Evolutionary conservation across 352 stramenopile genomes (phyloP).

Genomic region (Globisporangium echinulatum): DNA sequence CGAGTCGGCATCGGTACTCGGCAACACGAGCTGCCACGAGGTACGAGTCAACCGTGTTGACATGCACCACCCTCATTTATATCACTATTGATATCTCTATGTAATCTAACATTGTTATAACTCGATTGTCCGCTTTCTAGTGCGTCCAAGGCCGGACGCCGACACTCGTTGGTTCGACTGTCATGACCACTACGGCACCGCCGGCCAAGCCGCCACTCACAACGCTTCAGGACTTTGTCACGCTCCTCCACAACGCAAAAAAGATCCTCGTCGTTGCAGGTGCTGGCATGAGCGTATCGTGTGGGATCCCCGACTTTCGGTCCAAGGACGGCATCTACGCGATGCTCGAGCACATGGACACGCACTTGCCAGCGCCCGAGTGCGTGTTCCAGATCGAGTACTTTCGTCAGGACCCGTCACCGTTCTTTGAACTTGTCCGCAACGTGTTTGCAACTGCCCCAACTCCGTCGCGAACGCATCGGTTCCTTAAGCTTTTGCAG

Average conservation of each 20-base stretch:
- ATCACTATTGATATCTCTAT: background rate
- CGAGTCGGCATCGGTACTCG: slow-evolving; percentile 53
- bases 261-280: slow-evolving; percentile 90
- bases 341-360: slow-evolving; percentile 74
- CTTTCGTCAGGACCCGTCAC: slow-evolving; percentile 92
- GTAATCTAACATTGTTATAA: no score
- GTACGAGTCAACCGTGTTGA: slow-evolving; percentile 5
- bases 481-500: slow-evolving; percentile 91
- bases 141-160: slow-evolving; percentile 44
- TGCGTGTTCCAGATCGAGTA: slow-evolving; percentile 98
- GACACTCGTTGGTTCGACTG: slow-evolving; percentile 6
- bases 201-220: slow-evolving; percentile 26
- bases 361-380: slow-evolving; percentile 92
- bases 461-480: slow-evolving; percentile 90
- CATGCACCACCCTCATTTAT: background rate
- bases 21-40: slow-evolving; percentile 74
- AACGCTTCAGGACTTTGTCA: slow-evolving; percentile 55
- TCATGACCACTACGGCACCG: slow-evolving; percentile 11
- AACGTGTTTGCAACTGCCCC: slow-evolving; percentile 66
- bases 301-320: slow-evolving; percentile 98
- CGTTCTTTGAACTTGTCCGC: slow-evolving; percentile 95
- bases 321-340: slow-evolving; percentile 86
- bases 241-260: slow-evolving; percentile 64
- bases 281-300: slow-evolving; percentile 94
- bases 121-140: slow-evolving; percentile 5